Evolutionary conservation across 1,139 yeast species (phyloP).

Genomic region (Arxiozyma bovina): DNA sequence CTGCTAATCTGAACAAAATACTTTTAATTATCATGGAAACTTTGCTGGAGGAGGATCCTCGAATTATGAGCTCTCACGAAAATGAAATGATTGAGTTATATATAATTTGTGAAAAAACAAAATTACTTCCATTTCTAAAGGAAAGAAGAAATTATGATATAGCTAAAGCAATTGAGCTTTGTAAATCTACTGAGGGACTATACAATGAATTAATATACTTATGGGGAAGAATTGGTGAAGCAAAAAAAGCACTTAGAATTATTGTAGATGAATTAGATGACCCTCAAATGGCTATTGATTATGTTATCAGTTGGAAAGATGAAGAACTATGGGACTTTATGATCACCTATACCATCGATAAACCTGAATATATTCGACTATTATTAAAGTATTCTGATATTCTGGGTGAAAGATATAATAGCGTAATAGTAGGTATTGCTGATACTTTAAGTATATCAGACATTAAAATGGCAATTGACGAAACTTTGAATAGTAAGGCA

Average conservation of each 20-base stretch:
- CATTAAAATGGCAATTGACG: conserved; percentile 49
- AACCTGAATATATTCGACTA: conserved; percentile 67
- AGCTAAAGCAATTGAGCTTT: conserved; percentile 55
- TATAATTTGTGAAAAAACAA: conserved; percentile 45
- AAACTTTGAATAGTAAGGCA: conserved; percentile 59
- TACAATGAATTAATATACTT: conserved; percentile 71
- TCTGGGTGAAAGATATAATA: conserved; percentile 53
- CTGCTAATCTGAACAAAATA: conserved; percentile 41
- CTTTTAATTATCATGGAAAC: conserved; percentile 54
- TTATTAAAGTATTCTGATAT: conserved; percentile 64
- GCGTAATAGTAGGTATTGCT: conserved; percentile 59
- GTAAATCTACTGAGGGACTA: conserved; percentile 43
- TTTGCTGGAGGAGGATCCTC: conserved; percentile 46
- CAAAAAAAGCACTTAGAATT: conserved; percentile 61
- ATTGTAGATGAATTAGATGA: conserved; percentile 72
- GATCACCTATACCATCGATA: conserved; percentile 58
- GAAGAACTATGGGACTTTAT: conserved; percentile 71
- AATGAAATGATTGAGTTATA: conserved; percentile 57
- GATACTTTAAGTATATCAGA: conserved; percentile 54
- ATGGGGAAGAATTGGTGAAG: conserved; percentile 77
- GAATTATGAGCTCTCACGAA: conserved; percentile 48
- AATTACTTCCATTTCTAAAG: conserved; percentile 49
- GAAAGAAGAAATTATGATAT: conserved; percentile 50
- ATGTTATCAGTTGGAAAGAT: conserved; percentile 65
- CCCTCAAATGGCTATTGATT: conserved; percentile 71